These are phyloP conservation scores for Suillus brevipes DNA, from an alignment of 768 basidiomycete species.

Conservation along the genomic window DNA sequence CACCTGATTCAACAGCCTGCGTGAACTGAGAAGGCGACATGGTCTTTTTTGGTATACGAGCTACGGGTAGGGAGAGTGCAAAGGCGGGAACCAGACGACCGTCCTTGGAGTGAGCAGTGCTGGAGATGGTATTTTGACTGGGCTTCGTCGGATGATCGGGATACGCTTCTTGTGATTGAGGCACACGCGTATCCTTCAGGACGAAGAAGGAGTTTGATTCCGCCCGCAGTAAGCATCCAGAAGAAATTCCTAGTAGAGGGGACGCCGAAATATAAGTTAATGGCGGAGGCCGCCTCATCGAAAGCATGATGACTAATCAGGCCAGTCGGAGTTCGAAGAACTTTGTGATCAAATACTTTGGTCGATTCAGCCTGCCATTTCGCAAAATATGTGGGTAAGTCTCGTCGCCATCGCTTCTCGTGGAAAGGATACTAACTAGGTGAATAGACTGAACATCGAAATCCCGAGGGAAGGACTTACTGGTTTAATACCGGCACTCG, in stretches of 20 bases:
- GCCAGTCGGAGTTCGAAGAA: background rate
- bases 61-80: background rate
- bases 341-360: background rate
- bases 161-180: too few relatives aligned
- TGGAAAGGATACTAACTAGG: slow-evolving; percentile 3
- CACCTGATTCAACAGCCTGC: background rate
- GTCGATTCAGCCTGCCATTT: slow-evolving; percentile 4
- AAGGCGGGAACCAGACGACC: background rate
- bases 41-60: background rate
- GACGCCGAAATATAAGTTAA: too few relatives aligned
- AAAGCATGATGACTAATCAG: background rate
- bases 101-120: too few relatives aligned
- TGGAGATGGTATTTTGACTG: too few relatives aligned
- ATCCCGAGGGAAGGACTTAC: slow-evolving; percentile 95
- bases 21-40: background rate
- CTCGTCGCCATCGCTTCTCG: background rate
- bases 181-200: too few relatives aligned
- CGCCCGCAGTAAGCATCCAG: too few relatives aligned
- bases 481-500: slow-evolving; percentile 91
- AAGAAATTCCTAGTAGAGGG: too few relatives aligned
- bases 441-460: slow-evolving; percentile 84
- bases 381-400: slow-evolving; percentile 34
- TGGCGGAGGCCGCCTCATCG: too few relatives aligned
- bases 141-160: too few relatives aligned
- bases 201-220: too few relatives aligned